phyloP scores from a whole-genome alignment of 805 yeast genomes.

The Wickerhamomyces canadensis region DNA sequence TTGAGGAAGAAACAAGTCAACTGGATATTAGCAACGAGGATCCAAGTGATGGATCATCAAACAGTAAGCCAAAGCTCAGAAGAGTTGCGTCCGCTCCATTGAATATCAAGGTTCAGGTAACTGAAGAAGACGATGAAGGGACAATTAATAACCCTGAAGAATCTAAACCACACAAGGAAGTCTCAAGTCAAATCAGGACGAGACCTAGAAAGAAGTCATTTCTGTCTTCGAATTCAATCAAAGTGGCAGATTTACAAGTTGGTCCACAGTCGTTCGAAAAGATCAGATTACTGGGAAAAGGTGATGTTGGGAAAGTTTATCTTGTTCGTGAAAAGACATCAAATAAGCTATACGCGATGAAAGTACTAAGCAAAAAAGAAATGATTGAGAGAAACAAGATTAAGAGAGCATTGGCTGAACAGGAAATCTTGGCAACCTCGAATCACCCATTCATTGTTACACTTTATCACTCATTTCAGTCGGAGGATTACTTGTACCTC shows the following conservation, averaged over 20 bases:
- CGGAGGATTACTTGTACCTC: conserved; percentile 82
- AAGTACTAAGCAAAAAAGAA: conserved; percentile 81
- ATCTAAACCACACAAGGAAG: conserved; percentile 7
- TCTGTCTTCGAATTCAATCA: conserved; percentile 60
- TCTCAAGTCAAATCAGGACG: neutral
- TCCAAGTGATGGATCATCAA: neutral
- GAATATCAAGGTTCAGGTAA: conserved; percentile 38
- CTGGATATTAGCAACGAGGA: neutral
- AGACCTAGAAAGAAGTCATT: conserved; percentile 43
- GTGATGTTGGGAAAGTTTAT: conserved; percentile 97
- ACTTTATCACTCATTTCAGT: conserved; percentile 91
- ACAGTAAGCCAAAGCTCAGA: conserved; percentile 37
- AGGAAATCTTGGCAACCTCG: conserved; percentile 89
- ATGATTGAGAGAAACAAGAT: conserved; percentile 95
- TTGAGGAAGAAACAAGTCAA: conserved; percentile 27
- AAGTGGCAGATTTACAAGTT: conserved; percentile 76
- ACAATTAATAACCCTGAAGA: no score
- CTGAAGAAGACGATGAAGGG: no score
- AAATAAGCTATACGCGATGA: conserved; percentile 83
- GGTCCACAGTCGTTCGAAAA: conserved; percentile 85
- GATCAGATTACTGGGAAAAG: conserved; percentile 86
- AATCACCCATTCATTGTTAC: conserved; percentile 98
- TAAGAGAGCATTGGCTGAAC: conserved; percentile 93
- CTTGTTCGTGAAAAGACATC: conserved; percentile 78
- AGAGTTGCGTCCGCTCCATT: conserved; percentile 86